phyloP scores from a whole-genome alignment of 1,284 basidiomycete species.

The Pseudomicrostroma phylloplanum region DNA sequence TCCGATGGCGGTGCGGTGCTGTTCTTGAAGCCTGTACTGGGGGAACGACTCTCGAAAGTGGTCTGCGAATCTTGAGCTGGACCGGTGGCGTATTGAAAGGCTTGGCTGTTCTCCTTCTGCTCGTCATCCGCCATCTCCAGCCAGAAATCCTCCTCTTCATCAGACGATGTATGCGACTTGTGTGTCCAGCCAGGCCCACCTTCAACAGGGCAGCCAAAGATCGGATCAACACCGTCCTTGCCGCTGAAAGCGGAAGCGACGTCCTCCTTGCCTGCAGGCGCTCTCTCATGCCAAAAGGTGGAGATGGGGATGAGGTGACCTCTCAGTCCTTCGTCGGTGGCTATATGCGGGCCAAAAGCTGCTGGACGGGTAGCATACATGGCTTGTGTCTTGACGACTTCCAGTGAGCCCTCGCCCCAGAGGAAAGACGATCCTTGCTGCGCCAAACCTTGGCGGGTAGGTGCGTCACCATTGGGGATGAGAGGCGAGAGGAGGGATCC shows the following conservation, averaged over 20 bases:
- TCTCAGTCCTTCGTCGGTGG: constrained; percentile 30
- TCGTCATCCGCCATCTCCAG: neutral
- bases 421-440: neutral
- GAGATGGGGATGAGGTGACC: constrained; percentile 38
- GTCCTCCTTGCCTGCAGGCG: constrained; percentile 14
- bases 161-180: constrained; percentile 12
- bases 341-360: constrained; percentile 42
- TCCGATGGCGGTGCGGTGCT: constrained; percentile 27
- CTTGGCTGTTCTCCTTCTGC: neutral
- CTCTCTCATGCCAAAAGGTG: constrained; percentile 28
- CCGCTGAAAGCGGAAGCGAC: neutral
- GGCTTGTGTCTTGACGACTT: constrained; percentile 26
- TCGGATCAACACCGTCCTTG: constrained; percentile 7
- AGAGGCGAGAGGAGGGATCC: constrained; percentile 3
- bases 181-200: constrained; percentile 30
- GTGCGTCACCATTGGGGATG: neutral
- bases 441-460: neutral
- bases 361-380: constrained; percentile 43
- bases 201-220: constrained; percentile 32
- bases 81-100: neutral
- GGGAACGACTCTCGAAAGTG: neutral
- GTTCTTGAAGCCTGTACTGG: too few species aligned
- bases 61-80: neutral
- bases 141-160: constrained; percentile 22
- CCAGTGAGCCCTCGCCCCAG: constrained; percentile 1